Evolutionary conservation across 352 stramenopile species (phyloP).

Genomic region (Globisporangium abappressorium): DNA sequence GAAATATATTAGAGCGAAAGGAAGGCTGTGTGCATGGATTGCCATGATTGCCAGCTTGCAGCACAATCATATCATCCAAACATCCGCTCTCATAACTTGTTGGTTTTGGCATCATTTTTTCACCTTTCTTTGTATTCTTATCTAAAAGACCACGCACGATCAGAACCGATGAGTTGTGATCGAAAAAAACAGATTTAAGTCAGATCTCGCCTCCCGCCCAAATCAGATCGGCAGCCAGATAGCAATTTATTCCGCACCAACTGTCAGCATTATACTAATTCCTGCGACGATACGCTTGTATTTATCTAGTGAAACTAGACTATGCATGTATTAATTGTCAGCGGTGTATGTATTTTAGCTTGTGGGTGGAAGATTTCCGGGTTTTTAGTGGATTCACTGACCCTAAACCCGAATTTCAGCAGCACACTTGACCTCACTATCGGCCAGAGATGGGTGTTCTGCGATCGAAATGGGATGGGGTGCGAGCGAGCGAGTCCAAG

Average conservation of each 20-base stretch:
- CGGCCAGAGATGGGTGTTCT: neutral
- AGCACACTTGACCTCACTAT: neutral
- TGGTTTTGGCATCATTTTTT: neutral
- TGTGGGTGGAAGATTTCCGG: neutral
- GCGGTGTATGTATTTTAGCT: neutral
- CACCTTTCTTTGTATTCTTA: neutral
- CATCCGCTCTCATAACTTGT: neutral
- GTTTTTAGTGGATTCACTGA: neutral
- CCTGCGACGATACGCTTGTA: neutral
- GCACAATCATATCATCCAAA: neutral
- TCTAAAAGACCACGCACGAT: neutral
- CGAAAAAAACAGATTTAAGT: neutral
- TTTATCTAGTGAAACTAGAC: neutral
- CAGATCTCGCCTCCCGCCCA: neutral
- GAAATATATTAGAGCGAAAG: too few species aligned
- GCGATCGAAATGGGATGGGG: neutral
- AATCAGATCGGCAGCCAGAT: neutral
- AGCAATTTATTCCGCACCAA: neutral
- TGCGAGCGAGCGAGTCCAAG: neutral
- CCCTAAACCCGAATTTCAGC: neutral
- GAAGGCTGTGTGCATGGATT: neutral
- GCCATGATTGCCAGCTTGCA: neutral
- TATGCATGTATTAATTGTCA: neutral
- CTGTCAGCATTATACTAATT: neutral
- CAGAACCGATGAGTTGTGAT: neutral